Evolutionary conservation across 1,139 yeast genomes (phyloP), one percentile per base, ranked within the genome.

Genomic region (Taiozyma onychis): DNA sequence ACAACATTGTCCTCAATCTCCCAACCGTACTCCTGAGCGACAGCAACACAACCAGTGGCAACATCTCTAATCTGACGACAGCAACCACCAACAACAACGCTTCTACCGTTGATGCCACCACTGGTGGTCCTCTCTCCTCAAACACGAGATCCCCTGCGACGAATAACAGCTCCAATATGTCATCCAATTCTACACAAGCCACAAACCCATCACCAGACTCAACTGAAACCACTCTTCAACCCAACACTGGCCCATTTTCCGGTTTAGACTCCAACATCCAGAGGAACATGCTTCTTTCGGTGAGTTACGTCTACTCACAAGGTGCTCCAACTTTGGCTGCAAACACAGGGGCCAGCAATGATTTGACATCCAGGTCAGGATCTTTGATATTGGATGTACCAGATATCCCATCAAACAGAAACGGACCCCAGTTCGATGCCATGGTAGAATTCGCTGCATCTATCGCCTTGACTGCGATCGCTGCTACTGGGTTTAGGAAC

Each of bases 401-500:
- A 16, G 82, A 83, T 58, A 81, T 81, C 46, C 76, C 83, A 1
- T 48, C 56, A 3, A 62, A 68, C 21, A 64, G 64, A 26, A 63
- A 65, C 11, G 61, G 68, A 27, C 35, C 41, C 11, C 59, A 55
- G 41, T 52, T 69, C 39, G 74, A 77, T 35, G 80, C 81, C 52
- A 74, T 85, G 52, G 79, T 85, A 13, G 71, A 85, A 34, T 67
- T 84, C 51, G 90, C 90, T 1, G 83, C 90, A 0, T 82, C 81
- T 46, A 76, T 85, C 69, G 90, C 90, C 0, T 74, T 83, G 60
- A 71, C 83, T 37, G 80, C 88, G 21, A 78, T 83, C 32, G 70
- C 80, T 6, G 75, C 76, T 42, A 73, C 69, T 41, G 47, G 56
- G 3, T 60, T 70, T 62, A 57, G 60, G 43, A 60, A 69, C 66